Percentiles rank a stretch among this genome's conserved stretches.
Evolutionary conservation across 23 red algal species (phyloP).

Genomic region (Gracilaria domingensis): DNA sequence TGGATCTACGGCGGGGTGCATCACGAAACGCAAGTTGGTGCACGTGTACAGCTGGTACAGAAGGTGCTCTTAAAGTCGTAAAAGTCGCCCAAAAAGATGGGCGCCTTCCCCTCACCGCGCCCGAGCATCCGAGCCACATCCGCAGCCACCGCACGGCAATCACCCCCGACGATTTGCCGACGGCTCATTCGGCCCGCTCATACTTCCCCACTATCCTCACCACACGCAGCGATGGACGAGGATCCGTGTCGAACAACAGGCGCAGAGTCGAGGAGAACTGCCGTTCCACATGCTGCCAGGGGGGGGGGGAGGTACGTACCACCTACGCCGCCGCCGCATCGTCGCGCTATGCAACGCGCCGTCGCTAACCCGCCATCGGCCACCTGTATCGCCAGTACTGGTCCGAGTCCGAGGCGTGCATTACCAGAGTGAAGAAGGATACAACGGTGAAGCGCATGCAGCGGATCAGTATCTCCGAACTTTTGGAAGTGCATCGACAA

Average conservation of each 20-base stretch:
- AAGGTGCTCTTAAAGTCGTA: neutral
- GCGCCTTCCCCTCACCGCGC: too few relatives aligned
- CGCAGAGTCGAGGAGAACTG: constrained; percentile 87
- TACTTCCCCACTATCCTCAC: neutral
- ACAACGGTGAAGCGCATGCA: constrained; percentile 95
- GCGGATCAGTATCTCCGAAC: constrained; percentile 96
- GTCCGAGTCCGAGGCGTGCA: constrained; percentile 94
- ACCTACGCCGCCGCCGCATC: too few relatives aligned
- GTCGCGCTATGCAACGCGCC: too few relatives aligned
- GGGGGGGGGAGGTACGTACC: constrained; percentile 80
- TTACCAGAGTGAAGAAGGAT: constrained; percentile 79
- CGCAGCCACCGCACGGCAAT: neutral
- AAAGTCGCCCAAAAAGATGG: too few relatives aligned
- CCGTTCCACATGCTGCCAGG: constrained; percentile 81
- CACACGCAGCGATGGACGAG: constrained; percentile 50
- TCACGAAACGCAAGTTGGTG: neutral
- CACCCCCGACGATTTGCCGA: neutral
- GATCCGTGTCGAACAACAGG: constrained; percentile 84
- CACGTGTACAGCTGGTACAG: neutral
- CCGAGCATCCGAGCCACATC: neutral
- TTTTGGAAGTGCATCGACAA: constrained; percentile 96
- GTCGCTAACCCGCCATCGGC: neutral
- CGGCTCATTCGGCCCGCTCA: too few relatives aligned
- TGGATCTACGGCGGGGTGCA: too few relatives aligned
- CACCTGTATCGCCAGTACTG: constrained; percentile 19